Percentiles rank a stretch among this genome's conserved stretches.
phyloP scores from a whole-genome alignment of 371 early-diverging fungal genomes.

The Mucor mucedo region DNA sequence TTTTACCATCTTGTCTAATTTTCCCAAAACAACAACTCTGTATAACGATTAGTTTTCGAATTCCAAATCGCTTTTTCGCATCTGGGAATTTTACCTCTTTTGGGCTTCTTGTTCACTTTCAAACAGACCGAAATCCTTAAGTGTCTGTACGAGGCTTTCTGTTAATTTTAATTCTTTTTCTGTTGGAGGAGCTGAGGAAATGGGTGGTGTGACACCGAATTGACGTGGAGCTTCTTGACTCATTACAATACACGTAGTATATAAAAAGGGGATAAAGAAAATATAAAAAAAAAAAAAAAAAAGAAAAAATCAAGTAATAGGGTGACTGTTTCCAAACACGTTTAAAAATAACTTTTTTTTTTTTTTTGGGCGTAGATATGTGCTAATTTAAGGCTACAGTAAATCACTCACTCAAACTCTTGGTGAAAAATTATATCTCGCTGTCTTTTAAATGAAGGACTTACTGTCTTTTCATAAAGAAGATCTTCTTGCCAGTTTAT shows the following conservation, averaged over 20 bases:
- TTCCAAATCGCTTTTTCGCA: neutral
- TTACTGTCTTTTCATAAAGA: too few species aligned
- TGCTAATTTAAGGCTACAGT: too few species aligned
- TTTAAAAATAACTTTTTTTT: too few species aligned
- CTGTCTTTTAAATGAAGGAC: too few species aligned
- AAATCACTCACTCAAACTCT: too few species aligned
- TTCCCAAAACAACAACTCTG: constrained; percentile 88
- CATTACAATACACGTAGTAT: constrained; percentile 7
- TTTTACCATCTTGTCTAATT: constrained; percentile 85
- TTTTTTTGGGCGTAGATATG: too few species aligned
- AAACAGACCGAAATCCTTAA: constrained; percentile 75
- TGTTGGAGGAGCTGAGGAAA: constrained; percentile 56
- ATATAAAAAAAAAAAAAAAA: too few species aligned
- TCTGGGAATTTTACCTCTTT: constrained; percentile 29
- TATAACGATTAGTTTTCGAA: neutral
- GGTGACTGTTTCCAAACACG: too few species aligned
- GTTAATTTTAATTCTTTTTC: constrained; percentile 69
- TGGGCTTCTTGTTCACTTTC: constrained; percentile 74
- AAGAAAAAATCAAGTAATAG: too few species aligned
- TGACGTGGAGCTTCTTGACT: constrained; percentile 34
- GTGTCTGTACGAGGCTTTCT: constrained; percentile 62
- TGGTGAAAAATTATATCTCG: too few species aligned
- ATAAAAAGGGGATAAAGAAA: neutral
- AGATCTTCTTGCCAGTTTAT: too few species aligned
- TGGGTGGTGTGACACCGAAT: constrained; percentile 72